Conservation (phyloP, 2,329 filamentous ascomycete species). For the Aureobasidium namibiae region DNA sequence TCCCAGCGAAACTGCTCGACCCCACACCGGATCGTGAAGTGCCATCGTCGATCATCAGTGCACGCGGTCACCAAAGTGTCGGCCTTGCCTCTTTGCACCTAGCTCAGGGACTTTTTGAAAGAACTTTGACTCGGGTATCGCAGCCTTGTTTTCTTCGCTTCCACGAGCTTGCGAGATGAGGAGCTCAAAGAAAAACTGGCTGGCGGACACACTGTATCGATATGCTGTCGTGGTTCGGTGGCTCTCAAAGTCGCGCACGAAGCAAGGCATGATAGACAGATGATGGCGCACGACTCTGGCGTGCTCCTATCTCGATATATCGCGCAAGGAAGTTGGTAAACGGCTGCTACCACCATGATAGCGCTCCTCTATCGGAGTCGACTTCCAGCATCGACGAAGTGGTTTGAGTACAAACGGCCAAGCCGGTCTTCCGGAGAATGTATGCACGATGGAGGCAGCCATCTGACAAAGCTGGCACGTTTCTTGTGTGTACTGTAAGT, state of each 20-base stretch:
- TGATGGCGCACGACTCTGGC: background rate
- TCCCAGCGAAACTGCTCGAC: background rate
- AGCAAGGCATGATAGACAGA: background rate
- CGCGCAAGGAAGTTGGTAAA: background rate
- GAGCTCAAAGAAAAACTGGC: background rate
- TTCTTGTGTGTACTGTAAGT: background rate
- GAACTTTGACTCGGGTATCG: background rate
- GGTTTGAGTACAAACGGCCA: background rate
- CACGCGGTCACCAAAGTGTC: background rate
- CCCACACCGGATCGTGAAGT: background rate
- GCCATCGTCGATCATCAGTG: background rate
- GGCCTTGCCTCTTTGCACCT: background rate
- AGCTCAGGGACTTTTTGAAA: constrained; percentile 10
- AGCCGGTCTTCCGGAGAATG: background rate
- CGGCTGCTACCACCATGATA: background rate
- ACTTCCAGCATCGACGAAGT: background rate
- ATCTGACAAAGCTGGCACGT: background rate
- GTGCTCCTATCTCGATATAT: background rate
- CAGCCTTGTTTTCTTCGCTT: background rate
- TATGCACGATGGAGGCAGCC: background rate
- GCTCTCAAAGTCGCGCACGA: too few relatives aligned
- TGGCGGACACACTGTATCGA: background rate
- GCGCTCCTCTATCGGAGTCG: background rate
- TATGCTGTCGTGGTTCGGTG: background rate
- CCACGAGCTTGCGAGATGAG: background rate